Evolutionary conservation across 148 eudicot genomes (phyloP), one percentile per base, ranked within the genome.

Genomic region (Vaccinium darrowii): DNA sequence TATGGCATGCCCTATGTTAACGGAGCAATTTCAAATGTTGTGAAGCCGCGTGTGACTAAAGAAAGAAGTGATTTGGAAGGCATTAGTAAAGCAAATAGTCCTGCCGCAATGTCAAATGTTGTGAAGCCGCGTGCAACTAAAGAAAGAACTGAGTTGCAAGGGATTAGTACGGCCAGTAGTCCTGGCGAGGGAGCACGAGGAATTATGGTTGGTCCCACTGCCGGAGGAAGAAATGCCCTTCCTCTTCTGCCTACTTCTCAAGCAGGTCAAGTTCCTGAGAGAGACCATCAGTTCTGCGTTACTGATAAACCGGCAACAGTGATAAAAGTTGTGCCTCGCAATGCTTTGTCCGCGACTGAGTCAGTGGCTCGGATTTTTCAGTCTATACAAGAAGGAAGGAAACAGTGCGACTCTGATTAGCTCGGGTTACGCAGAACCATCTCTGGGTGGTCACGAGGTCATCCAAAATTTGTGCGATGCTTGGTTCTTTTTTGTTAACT

Each of bases 301-400:
- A 74, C 76, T 16, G 87, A 90, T 27, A 86, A 84, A 47, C 88
- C 87, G 3, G 47, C 90, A 2, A 91, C 92, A 78, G 98, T 92
- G 54, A 92, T 95, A 80, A 93, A 85, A 83, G 98, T 93, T 3
- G 95, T 95, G 88, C 98, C 98, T 71, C 98, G 84, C 77, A 92
- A 92, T 76, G 90, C 90, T 6, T 83, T 88, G 76, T 92, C 96
- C 16, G 94, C 95, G 0, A 90, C 89, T 25, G 97, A 92, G 84
- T 91, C 94, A 14, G 97, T 90, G 47, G 94, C 93, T 73, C 93
- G 97, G 49, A 92, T 95, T 77, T 91, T 95, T 85, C 90, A 85
- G 88, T 95, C 98, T n/a, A 93, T 95, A 85, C 97, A 94, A 85
- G 91, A 92, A 84, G 95, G 92, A 83, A 94, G 98, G 78, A 89